Evolutionary conservation across 2,329 filamentous ascomycete species (phyloP), one percentile per base, ranked within the genome.

Genomic region (Leptographium procerum): DNA sequence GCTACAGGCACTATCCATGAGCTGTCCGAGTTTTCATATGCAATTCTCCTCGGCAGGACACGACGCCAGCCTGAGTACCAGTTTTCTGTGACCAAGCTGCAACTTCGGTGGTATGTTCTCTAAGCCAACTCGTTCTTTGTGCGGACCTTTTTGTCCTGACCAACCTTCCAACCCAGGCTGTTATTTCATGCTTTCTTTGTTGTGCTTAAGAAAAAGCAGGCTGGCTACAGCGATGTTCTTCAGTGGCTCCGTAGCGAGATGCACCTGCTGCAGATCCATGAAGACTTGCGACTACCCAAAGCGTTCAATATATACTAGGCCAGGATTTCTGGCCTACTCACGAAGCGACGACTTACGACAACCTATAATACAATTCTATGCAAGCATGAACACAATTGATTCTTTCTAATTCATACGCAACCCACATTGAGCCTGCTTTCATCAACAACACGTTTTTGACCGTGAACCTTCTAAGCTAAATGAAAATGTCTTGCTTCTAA

Each of bases 201-300:
- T 56, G 84, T 94, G 31, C 75, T 96, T 65, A 69, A 71, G 53
- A 79, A 77, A 64, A 89, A 87, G 69, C 91, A 95, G 76, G 85
- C 86, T 36, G 80, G 77, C 57, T 89, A 90, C 70, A 67, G 66
- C 6, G 71, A 72, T 33, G 78, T 91, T 16, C 70, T 96, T 59
- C 69, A 68, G 34, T 96, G 89, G 89, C 71, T 96, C 60, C 75
- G 78, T 8, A 67, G 61, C 16, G 74, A 82, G 64, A 71, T 74
- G 19, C 65, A 65, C 40, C 73, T 70, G 55, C 67, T 79, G 45
- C 67, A 66, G 1, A 29, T 19, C 0, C 36, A 57, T 3, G 61
- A 63, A 29, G 61, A 14, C 3, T 28, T 57, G 16, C 57, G 62
- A 11, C 52, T 64, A 24, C 61, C 61, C 3, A 56, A 54, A 33